A percentile compares a stretch with the other conserved stretches of the same genome.
Evolutionary conservation across 495 filamentous ascomycete genomes (phyloP).

Genomic region (Lichenothelia convexa): DNA sequence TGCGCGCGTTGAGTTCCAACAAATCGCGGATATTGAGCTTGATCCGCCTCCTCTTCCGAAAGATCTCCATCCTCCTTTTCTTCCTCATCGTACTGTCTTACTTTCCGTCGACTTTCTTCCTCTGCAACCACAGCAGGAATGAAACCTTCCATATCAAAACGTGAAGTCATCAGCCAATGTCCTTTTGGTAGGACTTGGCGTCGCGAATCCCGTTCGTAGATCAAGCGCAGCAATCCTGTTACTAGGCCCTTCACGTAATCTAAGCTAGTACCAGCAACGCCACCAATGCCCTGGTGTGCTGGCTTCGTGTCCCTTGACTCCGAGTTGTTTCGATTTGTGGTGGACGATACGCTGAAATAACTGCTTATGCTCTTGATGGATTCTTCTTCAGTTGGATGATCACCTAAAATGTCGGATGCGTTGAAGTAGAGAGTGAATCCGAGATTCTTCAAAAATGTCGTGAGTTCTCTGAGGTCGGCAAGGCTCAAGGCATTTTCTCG

Average conservation of each 20-base stretch:
- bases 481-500: constrained; percentile 45
- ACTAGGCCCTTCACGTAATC: constrained; percentile 63
- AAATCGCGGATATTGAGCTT: constrained; percentile 22
- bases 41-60: constrained; percentile 31
- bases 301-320: constrained; percentile 8
- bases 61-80: constrained; percentile 29
- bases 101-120: constrained; percentile 59
- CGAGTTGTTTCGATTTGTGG: constrained; percentile 6
- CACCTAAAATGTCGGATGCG: constrained; percentile 24
- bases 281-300: constrained; percentile 26
- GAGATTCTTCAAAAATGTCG: constrained; percentile 80
- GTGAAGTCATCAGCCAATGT: constrained; percentile 90
- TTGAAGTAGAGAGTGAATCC: constrained; percentile 83
- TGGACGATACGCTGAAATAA: constrained; percentile 28
- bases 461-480: constrained; percentile 51
- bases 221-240: constrained; percentile 65
- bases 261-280: constrained; percentile 53
- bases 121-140: constrained; percentile 73
- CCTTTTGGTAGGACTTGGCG: constrained; percentile 60
- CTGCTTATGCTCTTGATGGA: constrained; percentile 26
- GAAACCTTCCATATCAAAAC: constrained; percentile 83
- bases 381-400: neutral
- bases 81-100: constrained; percentile 31
- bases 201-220: constrained; percentile 89
- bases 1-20: constrained; percentile 35